phyloP scores from a whole-genome alignment of 2,329 filamentous ascomycete genomes.

The Fusarium protoensiforme region DNA sequence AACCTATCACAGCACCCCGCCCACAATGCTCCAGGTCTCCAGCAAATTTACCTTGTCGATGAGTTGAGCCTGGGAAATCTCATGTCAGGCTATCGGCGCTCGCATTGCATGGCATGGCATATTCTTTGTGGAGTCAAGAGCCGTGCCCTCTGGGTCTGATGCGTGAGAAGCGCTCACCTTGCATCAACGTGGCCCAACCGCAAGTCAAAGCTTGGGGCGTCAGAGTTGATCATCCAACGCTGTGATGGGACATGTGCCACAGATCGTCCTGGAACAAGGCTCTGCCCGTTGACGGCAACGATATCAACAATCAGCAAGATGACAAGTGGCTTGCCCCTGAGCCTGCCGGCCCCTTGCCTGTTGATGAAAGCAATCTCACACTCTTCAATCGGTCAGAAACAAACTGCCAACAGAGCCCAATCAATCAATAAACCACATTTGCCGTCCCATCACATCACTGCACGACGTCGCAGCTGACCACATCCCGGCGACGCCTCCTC shows the following conservation, averaged over 20 bases:
- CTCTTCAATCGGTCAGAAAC: constrained; percentile 8
- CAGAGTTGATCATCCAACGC: constrained; percentile 28
- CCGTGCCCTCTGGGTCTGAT: constrained; percentile 8
- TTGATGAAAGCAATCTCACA: constrained; percentile 2
- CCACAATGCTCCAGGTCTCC: not conserved
- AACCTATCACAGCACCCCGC: not conserved
- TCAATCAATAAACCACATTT: constrained; percentile 13
- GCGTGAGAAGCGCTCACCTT: constrained; percentile 26
- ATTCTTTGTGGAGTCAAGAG: constrained; percentile 17
- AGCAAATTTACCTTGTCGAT: not conserved
- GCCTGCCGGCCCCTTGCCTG: not conserved
- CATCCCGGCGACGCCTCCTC: constrained; percentile 19
- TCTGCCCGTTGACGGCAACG: not conserved
- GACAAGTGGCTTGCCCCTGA: constrained; percentile 2
- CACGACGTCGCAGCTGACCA: constrained; percentile 21
- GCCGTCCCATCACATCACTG: constrained; percentile 21
- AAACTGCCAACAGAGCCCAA: constrained; percentile 1
- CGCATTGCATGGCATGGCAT: constrained; percentile 18
- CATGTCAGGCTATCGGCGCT: constrained; percentile 13
- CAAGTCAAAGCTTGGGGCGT: constrained; percentile 17
- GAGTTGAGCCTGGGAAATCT: not conserved
- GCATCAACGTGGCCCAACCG: constrained; percentile 41
- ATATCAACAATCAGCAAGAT: not conserved
- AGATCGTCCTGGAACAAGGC: not conserved
- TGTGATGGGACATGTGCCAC: not conserved